These are phyloP conservation scores for Saturnispora mendoncae DNA, from an alignment of 805 yeast genomes.

Conservation along the genomic window DNA sequence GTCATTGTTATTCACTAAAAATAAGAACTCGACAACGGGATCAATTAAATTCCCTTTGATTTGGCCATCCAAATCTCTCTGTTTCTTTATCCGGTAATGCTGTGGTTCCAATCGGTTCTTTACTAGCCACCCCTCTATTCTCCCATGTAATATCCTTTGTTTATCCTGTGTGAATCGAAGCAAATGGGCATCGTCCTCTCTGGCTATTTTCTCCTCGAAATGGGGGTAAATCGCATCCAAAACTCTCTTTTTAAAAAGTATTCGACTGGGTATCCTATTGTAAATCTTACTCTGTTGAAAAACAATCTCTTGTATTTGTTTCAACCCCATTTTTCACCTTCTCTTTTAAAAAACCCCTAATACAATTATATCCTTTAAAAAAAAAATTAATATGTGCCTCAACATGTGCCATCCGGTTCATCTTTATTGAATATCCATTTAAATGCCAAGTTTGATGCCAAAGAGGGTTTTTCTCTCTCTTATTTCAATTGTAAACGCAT, in stretches of 20 bases:
- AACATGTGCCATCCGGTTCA: background rate
- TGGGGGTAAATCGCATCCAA: background rate
- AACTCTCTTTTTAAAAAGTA: background rate
- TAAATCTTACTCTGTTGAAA: background rate
- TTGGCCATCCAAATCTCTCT: background rate
- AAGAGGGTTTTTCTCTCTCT: conserved; percentile 7
- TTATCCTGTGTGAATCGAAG: conserved; percentile 1
- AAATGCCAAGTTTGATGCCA: background rate
- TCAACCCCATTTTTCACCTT: background rate
- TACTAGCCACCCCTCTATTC: background rate
- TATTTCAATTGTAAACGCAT: conserved; percentile 10
- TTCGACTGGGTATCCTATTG: background rate
- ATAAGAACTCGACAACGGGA: conserved; percentile 7
- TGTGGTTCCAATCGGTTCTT: background rate
- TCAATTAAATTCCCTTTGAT: conserved; percentile 5
- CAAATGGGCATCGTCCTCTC: conserved; percentile 10
- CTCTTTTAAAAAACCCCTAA: no score
- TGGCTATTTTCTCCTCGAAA: conserved; percentile 8
- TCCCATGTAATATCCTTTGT: background rate
- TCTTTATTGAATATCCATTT: background rate
- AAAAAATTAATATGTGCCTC: no score
- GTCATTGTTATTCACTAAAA: conserved; percentile 4
- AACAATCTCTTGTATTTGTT: background rate
- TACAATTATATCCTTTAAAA: no score
- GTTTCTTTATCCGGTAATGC: background rate